Conservation (phyloP, 2,329 filamentous ascomycete genomes). For the Colletotrichum nymphaeae region DNA sequence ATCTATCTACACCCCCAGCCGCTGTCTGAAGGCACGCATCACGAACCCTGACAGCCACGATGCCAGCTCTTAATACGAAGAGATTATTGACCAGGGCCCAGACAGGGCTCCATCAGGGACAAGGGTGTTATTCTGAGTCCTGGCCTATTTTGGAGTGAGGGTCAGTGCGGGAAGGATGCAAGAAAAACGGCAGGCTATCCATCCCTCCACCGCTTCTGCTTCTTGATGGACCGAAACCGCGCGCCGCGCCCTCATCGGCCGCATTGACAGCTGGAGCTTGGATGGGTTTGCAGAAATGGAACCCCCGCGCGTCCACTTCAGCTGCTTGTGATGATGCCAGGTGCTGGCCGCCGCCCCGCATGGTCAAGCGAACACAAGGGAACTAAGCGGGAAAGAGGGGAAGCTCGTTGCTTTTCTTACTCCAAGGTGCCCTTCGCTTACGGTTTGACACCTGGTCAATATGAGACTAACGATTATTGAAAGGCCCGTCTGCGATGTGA, state of each 20-base stretch:
- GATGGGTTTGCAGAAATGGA: background rate
- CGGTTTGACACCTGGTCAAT: background rate
- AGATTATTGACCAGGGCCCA: constrained; percentile 18
- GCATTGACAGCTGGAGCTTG: constrained; percentile 26
- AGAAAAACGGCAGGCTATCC: background rate
- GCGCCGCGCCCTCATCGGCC: background rate
- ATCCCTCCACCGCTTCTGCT: background rate
- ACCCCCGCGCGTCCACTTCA: constrained; percentile 18
- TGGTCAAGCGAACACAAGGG: background rate
- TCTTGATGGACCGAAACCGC: background rate
- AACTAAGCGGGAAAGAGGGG: background rate
- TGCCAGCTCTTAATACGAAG: constrained; percentile 11
- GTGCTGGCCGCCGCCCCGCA: background rate
- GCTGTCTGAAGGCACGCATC: background rate
- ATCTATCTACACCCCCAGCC: background rate
- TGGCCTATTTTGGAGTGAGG: constrained; percentile 1
- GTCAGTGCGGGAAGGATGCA: constrained; percentile 10
- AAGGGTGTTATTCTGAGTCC: background rate
- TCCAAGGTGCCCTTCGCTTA: background rate
- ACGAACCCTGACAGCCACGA: constrained; percentile 16
- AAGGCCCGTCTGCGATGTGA: background rate
- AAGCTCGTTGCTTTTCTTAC: background rate
- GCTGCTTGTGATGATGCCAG: background rate
- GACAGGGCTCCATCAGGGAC: background rate
- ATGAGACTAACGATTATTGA: background rate